Conservation (phyloP, 2,329 filamentous ascomycete species). For the Hyphodiscus sp. region DNA sequence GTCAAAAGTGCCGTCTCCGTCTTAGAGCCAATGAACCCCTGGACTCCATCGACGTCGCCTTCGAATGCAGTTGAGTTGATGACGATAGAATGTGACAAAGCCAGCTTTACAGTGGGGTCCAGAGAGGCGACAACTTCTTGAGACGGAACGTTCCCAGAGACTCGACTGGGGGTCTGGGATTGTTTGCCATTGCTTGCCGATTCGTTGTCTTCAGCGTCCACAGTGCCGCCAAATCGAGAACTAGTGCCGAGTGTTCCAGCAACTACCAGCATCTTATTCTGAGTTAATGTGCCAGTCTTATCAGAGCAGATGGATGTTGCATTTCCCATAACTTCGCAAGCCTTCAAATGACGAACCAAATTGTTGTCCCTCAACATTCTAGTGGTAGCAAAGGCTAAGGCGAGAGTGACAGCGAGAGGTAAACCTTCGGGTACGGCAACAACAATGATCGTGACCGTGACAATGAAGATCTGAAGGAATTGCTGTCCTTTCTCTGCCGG, state of each 20-base stretch:
- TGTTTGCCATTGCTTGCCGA: constrained; percentile 22
- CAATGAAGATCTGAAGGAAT: constrained; percentile 57
- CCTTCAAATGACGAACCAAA: constrained; percentile 59
- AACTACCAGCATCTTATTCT: constrained; percentile 72
- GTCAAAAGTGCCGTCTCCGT: constrained; percentile 70
- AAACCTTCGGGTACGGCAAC: constrained; percentile 64
- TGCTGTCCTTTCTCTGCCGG: constrained; percentile 53
- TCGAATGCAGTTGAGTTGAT: constrained; percentile 68
- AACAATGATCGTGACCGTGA: constrained; percentile 59
- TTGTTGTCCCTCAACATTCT: constrained; percentile 66
- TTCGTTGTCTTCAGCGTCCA: constrained; percentile 25
- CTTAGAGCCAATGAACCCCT: constrained; percentile 66
- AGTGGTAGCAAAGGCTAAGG: constrained; percentile 60
- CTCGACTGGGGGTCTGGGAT: constrained; percentile 9
- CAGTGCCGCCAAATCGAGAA: constrained; percentile 42
- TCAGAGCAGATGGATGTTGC: constrained; percentile 73
- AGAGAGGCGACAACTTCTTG: constrained; percentile 27
- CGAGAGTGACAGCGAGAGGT: constrained; percentile 61
- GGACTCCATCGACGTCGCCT: constrained; percentile 51
- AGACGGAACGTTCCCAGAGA: constrained; percentile 23
- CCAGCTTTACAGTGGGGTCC: constrained; percentile 20
- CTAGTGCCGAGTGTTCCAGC: constrained; percentile 60
- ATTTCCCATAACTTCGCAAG: constrained; percentile 67
- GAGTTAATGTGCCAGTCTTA: constrained; percentile 69
- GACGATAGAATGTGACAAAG: constrained; percentile 58